Evolutionary conservation across 768 basidiomycete genomes (phyloP), one percentile per base, ranked within the genome.

Genomic region (Botryobasidium botryosum): DNA sequence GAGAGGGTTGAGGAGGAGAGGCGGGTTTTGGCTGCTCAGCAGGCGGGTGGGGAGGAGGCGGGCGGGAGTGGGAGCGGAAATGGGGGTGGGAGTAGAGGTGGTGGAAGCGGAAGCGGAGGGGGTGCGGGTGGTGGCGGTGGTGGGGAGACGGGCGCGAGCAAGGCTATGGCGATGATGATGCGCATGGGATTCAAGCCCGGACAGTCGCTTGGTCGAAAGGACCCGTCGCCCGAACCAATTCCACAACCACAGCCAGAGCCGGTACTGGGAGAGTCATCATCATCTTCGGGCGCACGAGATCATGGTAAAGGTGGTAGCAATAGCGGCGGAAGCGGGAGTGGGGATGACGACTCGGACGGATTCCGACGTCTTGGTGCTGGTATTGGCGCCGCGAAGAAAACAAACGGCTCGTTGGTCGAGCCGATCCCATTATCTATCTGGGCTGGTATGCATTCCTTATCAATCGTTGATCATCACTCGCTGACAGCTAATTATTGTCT

Each of bases 151-250:
- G 64, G 33, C 60, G 64, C 43, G 67, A 86, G 72, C 64, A 88
- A 86, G 58, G 86, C 85, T 6, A 64, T 88, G 44, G 70, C 72
- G 13, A 87, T 90, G 66, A 90, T 90, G 86, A 75, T 81, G 71
- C 87, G 82, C 63, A 88, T 88, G 86, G 86, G 86, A 1, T 90
- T 84, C 65, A 79, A 79, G 62, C 75, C 81, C 2, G 86, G 86
- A 13, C 75, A 86, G 58, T 68, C 81, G 12, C 67, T 88, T 24
- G 84, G 85, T 13, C 36, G 23, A 35, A 41, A 43, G 21, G 24
- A 33, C n/a, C n/a, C n/a, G n/a, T n/a, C n/a, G n/a, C n/a, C n/a
- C n/a, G n/a, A n/a, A n/a, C n/a, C n/a, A n/a, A n/a, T n/a, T n/a
- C n/a, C n/a, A n/a, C n/a, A n/a, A n/a, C n/a, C n/a, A n/a, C n/a